phyloP scores from a whole-genome alignment of 2,329 filamentous ascomycete genomes.

The Aciculosporium take region DNA sequence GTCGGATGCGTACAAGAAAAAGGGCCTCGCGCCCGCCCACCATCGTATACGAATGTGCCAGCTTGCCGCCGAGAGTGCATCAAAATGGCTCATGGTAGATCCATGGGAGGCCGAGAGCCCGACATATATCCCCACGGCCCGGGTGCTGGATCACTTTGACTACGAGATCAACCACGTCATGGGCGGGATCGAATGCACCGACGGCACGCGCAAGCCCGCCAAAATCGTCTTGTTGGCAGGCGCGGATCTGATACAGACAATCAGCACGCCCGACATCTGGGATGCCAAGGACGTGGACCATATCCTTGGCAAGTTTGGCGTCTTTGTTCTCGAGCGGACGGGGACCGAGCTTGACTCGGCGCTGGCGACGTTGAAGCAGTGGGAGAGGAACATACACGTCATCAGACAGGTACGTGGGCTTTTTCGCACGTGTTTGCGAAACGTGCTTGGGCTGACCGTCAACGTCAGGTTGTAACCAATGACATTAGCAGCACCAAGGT shows the following conservation, averaged over 20 bases:
- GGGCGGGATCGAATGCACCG: constrained; percentile 58
- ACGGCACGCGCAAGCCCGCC: constrained; percentile 51
- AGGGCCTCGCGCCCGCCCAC: constrained; percentile 22
- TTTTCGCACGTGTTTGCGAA: not conserved
- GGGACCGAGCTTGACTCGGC: constrained; percentile 85
- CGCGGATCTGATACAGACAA: constrained; percentile 59
- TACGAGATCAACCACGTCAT: constrained; percentile 69
- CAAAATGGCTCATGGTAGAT: constrained; percentile 69
- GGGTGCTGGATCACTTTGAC: constrained; percentile 82
- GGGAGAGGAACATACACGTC: constrained; percentile 74
- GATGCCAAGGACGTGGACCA: constrained; percentile 71
- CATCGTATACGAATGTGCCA: constrained; percentile 60
- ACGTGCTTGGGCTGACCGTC: not conserved
- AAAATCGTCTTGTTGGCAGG: constrained; percentile 74
- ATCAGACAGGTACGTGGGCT: constrained; percentile 40
- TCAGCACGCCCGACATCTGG: constrained; percentile 66
- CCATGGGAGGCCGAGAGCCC: constrained; percentile 74
- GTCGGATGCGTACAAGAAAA: constrained; percentile 23
- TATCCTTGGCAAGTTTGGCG: constrained; percentile 70
- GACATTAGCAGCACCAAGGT: constrained; percentile 76
- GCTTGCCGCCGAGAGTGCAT: constrained; percentile 59
- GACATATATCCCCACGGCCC: constrained; percentile 75
- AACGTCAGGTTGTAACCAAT: constrained; percentile 48
- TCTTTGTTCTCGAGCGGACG: constrained; percentile 75
- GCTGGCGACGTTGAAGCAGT: constrained; percentile 64